phyloP scores from a whole-genome alignment of 257 asterid genomes.

The Solanum phureja region DNA sequence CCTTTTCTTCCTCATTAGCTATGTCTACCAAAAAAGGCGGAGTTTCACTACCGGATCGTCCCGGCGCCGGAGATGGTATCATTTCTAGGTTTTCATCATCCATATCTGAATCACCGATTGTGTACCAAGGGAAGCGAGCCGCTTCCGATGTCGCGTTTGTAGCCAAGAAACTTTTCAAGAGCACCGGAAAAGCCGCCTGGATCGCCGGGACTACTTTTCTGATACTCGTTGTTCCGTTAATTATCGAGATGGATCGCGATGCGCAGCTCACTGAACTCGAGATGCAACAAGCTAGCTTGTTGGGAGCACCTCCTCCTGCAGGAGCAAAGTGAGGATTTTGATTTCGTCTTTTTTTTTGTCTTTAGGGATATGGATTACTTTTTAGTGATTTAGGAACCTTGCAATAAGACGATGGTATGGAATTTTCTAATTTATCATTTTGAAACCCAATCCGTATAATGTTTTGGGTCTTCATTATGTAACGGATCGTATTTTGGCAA shows the following conservation, averaged over 20 bases:
- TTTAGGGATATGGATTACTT: background rate
- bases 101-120: conserved; percentile 45
- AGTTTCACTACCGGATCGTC: conserved; percentile 11
- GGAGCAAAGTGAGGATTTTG: conserved; percentile 2
- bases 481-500: background rate
- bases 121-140: conserved; percentile 61
- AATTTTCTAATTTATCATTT: background rate
- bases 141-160: conserved; percentile 57
- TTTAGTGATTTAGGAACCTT: background rate
- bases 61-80: conserved; percentile 9
- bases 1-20: background rate
- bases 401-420: background rate
- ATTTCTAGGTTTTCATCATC: conserved; percentile 14
- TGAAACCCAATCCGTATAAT: background rate
- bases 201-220: conserved; percentile 70
- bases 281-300: conserved; percentile 75
- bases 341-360: background rate
- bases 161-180: conserved; percentile 48
- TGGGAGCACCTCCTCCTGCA: conserved; percentile 36
- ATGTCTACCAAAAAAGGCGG: conserved; percentile 16
- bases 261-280: conserved; percentile 68
- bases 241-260: conserved; percentile 85
- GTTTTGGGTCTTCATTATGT: background rate
- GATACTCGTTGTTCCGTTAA: conserved; percentile 62
- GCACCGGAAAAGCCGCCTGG: conserved; percentile 96